phyloP scores from a whole-genome alignment of 169 alveolate species.

The Besnoitia besnoiti region DNA sequence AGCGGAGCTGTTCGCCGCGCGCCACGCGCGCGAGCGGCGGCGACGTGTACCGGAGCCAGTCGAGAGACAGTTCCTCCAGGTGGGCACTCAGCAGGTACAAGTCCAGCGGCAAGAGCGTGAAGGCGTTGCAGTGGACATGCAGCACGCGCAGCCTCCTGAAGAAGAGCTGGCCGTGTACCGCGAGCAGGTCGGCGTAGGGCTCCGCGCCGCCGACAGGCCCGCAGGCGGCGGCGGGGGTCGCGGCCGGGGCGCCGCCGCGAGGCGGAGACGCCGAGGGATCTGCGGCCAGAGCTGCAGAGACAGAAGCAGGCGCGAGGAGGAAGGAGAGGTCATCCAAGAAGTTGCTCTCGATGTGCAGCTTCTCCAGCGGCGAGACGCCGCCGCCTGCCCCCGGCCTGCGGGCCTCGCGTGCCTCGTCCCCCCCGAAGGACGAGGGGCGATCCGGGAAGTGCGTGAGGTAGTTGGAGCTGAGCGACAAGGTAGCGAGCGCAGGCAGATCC shows the following conservation, averaged over 20 bases:
- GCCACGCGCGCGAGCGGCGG: slow-evolving; percentile 19
- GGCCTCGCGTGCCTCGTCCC: neutral
- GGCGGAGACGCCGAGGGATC: too few species aligned
- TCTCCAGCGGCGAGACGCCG: neutral
- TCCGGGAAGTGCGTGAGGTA: neutral
- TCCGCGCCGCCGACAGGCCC: too few species aligned
- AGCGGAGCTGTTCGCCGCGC: neutral
- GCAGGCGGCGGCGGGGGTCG: too few species aligned
- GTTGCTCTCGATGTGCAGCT: neutral
- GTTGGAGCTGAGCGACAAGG: neutral
- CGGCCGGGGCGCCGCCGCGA: neutral
- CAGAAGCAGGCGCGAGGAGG: neutral
- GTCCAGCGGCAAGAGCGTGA: neutral
- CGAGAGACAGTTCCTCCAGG: neutral
- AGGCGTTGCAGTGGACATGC: slow-evolving; percentile 8
- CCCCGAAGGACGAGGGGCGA: neutral
- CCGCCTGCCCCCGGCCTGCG: neutral
- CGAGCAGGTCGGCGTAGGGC: too few species aligned
- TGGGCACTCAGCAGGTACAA: neutral
- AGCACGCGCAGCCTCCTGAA: neutral
- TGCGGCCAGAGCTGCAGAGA: neutral
- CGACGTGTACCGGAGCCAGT: slow-evolving; percentile 13
- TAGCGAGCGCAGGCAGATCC: neutral
- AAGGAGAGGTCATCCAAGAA: neutral
- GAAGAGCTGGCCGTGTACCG: too few species aligned